Percentiles rank a stretch among this genome's conserved stretches.
Evolutionary conservation across 495 filamentous ascomycete genomes (phyloP).

Genomic region (Xylaria flabelliformis): DNA sequence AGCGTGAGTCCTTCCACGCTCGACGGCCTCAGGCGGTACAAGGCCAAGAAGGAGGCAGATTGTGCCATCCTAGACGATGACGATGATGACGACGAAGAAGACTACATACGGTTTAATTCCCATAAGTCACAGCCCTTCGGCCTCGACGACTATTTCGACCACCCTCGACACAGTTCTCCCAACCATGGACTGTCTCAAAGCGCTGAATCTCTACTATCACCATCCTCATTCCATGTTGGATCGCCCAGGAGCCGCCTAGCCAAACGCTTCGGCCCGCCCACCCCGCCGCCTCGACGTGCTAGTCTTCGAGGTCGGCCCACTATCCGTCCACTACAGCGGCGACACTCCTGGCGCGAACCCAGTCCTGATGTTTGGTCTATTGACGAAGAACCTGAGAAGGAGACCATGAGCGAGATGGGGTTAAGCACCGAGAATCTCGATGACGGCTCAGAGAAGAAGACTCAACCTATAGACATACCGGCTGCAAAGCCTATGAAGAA

Average conservation of each 20-base stretch:
- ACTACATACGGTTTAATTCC: conserved; percentile 49
- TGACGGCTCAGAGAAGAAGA: conserved; percentile 35
- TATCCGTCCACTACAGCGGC: conserved; percentile 38
- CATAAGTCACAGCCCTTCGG: conserved; percentile 40
- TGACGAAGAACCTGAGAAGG: conserved; percentile 56
- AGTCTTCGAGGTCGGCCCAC: conserved; percentile 32
- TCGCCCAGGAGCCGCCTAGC: conserved; percentile 32
- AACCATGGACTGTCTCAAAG: conserved; percentile 32
- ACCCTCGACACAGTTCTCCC: conserved; percentile 33
- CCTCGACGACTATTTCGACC: conserved; percentile 40
- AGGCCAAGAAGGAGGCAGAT: conserved; percentile 37
- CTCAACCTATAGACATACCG: conserved; percentile 48
- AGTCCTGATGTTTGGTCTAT: conserved; percentile 60
- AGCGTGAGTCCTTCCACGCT: conserved; percentile 57
- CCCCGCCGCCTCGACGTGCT: conserved; percentile 32
- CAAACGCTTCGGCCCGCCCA: conserved; percentile 35
- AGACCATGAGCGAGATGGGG: conserved; percentile 46
- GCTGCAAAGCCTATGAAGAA: conserved; percentile 53
- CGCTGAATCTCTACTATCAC: conserved; percentile 39
- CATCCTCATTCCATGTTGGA: conserved; percentile 38
- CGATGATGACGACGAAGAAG: conserved; percentile 45
- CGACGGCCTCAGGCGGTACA: conserved; percentile 51
- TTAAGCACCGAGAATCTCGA: conserved; percentile 37
- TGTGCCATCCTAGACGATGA: conserved; percentile 45
- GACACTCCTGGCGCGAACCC: conserved; percentile 57